Conservation (phyloP, 352 stramenopile species). For the Hyaloperonospora arabidopsidis region DNA sequence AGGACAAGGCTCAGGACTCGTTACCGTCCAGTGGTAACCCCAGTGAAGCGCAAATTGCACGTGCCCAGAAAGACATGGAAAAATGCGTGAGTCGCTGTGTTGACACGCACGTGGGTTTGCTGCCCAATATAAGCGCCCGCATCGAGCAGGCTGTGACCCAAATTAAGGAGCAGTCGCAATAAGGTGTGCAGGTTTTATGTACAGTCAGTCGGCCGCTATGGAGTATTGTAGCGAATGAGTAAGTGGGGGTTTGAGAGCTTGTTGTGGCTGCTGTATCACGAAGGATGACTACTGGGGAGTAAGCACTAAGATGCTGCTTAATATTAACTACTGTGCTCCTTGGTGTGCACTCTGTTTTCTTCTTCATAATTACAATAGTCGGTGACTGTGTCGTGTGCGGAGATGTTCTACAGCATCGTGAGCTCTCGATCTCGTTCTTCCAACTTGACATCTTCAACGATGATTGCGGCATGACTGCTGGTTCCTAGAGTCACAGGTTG, state of each 20-base stretch:
- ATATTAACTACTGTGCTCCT: not conserved
- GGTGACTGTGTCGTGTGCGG: not conserved
- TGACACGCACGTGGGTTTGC: conserved; percentile 66
- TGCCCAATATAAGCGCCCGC: conserved; percentile 66
- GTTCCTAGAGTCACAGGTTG: conserved; percentile 27
- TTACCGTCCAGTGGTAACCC: conserved; percentile 48
- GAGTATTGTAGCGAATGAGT: no score
- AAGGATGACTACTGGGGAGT: no score
- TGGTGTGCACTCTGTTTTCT: not conserved
- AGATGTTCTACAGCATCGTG: conserved; percentile 17
- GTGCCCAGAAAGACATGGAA: conserved; percentile 71
- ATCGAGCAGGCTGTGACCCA: conserved; percentile 68
- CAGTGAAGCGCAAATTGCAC: conserved; percentile 61
- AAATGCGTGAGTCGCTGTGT: conserved; percentile 58
- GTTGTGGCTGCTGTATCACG: no score
- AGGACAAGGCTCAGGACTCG: conserved; percentile 73
- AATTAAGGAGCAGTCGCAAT: conserved; percentile 36
- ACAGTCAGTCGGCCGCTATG: no score
- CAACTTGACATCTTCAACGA: conserved; percentile 10
- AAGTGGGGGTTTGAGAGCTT: no score
- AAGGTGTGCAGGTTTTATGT: no score
- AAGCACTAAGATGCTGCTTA: no score
- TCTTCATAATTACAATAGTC: not conserved
- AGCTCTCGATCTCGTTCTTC: conserved; percentile 25
- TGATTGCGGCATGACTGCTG: conserved; percentile 12